These are phyloP conservation scores for Articulospora tetracladia DNA, from an alignment of 495 filamentous ascomycete species.

Conservation along the genomic window DNA sequence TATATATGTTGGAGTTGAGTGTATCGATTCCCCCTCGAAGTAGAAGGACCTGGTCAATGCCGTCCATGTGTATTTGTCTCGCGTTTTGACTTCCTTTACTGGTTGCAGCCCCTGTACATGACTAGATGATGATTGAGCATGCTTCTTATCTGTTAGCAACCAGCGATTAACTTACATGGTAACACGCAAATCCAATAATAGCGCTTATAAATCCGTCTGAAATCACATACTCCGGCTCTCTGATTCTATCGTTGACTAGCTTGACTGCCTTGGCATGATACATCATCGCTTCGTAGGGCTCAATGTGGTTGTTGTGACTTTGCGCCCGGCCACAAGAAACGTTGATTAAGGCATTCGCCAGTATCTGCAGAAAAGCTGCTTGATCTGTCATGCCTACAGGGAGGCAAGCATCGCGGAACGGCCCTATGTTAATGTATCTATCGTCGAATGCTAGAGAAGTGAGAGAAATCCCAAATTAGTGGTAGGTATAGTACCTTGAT, in stretches of 20 bases:
- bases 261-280: constrained; percentile 9
- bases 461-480: background rate
- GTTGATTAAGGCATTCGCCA: constrained; percentile 15
- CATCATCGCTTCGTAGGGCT: background rate
- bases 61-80: constrained; percentile 7
- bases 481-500: constrained; percentile 3
- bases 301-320: background rate
- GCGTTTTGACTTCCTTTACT: background rate
- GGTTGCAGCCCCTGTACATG: background rate
- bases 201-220: constrained; percentile 7
- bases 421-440: constrained; percentile 3
- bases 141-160: background rate
- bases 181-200: constrained; percentile 10
- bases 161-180: constrained; percentile 12
- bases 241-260: background rate
- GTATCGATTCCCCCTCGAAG: constrained; percentile 8
- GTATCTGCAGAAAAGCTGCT: constrained; percentile 14
- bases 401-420: constrained; percentile 16
- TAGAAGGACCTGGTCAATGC: constrained; percentile 5
- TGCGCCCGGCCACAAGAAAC: background rate
- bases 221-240: background rate
- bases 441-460: constrained; percentile 4
- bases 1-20: background rate
- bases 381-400: constrained; percentile 13
- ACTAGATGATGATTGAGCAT: background rate